Evolutionary conservation across 1,284 basidiomycete genomes (phyloP).

Genomic region (Coriolopsis trogii): DNA sequence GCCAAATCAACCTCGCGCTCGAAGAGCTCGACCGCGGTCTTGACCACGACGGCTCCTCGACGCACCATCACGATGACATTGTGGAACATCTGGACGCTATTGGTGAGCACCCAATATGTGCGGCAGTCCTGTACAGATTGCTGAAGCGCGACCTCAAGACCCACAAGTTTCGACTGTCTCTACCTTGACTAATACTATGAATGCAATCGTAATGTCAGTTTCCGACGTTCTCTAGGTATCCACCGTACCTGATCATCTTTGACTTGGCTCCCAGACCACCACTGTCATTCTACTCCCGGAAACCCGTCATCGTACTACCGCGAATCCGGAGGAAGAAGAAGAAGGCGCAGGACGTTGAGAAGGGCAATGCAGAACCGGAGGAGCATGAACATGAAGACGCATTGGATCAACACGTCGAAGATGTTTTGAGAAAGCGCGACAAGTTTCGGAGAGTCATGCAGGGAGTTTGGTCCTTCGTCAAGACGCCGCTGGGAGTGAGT

Average conservation of each 20-base stretch:
- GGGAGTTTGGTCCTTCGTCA: conserved; percentile 84
- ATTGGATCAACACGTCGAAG: conserved; percentile 80
- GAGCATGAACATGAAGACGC: conserved; percentile 51
- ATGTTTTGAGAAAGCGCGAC: conserved; percentile 70
- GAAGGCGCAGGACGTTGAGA: conserved; percentile 34
- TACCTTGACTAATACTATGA: conserved; percentile 76
- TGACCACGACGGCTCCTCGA: conserved; percentile 15
- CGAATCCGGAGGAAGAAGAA: conserved; percentile 20
- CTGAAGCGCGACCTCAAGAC: conserved; percentile 44
- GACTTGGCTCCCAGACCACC: conserved; percentile 53
- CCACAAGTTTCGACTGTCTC: conserved; percentile 73
- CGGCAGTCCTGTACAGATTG: not conserved
- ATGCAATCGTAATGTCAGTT: conserved; percentile 68
- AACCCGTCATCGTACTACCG: conserved; percentile 66
- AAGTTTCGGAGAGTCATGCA: conserved; percentile 63
- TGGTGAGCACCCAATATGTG: conserved; percentile 42
- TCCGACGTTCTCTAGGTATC: not conserved
- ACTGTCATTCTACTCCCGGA: conserved; percentile 66
- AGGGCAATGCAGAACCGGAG: conserved; percentile 28
- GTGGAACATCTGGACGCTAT: conserved; percentile 82
- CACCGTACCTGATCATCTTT: not conserved
- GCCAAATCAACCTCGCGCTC: conserved; percentile 29
- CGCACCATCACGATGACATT: conserved; percentile 69
- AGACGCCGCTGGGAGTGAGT: conserved; percentile 53
- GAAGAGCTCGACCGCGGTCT: conserved; percentile 19